A percentile compares a stretch with the other conserved stretches of the same genome.
Conservation (phyloP, 1,284 basidiomycete genomes). For the Cryptococcus sp. region DNA sequence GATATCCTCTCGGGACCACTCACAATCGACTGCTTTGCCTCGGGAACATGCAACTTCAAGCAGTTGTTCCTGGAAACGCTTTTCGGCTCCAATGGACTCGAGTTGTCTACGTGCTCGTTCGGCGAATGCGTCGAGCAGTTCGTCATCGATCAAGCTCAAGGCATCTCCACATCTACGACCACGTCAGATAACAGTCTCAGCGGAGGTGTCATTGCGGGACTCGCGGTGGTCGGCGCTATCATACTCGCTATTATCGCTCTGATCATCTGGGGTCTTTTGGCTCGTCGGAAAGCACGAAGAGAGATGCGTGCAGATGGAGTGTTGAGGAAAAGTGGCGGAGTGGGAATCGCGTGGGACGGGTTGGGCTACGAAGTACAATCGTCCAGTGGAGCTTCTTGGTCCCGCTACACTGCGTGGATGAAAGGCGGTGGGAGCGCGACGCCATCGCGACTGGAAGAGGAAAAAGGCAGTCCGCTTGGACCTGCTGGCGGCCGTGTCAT, state of each 20-base stretch:
- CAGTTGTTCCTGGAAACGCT: slow-evolving; percentile 66
- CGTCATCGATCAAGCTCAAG: slow-evolving; percentile 63
- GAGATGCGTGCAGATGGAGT: slow-evolving; percentile 47
- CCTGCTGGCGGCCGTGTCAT: slow-evolving; percentile 64
- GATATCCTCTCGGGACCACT: slow-evolving; percentile 48
- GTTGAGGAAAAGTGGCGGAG: slow-evolving; percentile 53
- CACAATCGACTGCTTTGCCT: slow-evolving; percentile 65
- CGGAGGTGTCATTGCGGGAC: slow-evolving; percentile 80
- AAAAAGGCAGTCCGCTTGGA: slow-evolving; percentile 17
- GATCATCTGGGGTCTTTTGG: slow-evolving; percentile 64
- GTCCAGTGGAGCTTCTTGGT: slow-evolving; percentile 9
- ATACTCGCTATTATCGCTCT: slow-evolving; percentile 63
- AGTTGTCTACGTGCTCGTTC: slow-evolving; percentile 69
- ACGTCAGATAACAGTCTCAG: slow-evolving; percentile 55
- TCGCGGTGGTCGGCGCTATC: slow-evolving; percentile 75
- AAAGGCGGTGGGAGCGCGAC: slow-evolving; percentile 25
- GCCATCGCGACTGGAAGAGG: slow-evolving; percentile 2
- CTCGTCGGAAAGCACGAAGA: slow-evolving; percentile 65
- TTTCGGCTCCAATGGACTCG: slow-evolving; percentile 72
- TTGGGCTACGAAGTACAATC: slow-evolving; percentile 62
- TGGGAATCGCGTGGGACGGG: slow-evolving; percentile 68
- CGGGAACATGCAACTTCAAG: slow-evolving; percentile 71
- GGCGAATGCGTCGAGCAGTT: slow-evolving; percentile 83
- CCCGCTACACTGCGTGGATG: slow-evolving; percentile 22
- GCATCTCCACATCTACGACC: slow-evolving; percentile 20